A percentile compares a stretch with the other conserved stretches of the same genome.
Evolutionary conservation across 192 early-diverging fungal genomes (phyloP).

Genomic region (Backusella psychrophila): DNA sequence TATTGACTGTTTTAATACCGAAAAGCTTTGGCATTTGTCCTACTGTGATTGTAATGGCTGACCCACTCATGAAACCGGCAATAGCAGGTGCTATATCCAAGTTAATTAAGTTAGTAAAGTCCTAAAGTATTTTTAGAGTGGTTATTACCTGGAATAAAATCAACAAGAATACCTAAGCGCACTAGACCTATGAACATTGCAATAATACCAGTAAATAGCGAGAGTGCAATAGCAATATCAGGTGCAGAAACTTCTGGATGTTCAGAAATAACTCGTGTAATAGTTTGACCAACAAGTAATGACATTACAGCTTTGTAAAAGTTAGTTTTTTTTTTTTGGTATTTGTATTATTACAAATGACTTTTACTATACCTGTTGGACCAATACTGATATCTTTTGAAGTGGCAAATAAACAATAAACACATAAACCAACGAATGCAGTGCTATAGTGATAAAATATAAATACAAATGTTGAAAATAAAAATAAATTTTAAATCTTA

Average conservation of each 20-base stretch:
- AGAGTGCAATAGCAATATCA: slow-evolving; percentile 61
- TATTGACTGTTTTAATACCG: slow-evolving; percentile 76
- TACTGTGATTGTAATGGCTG: slow-evolving; percentile 75
- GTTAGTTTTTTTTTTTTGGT: neutral
- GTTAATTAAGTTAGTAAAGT: neutral
- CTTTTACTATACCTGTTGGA: slow-evolving; percentile 28
- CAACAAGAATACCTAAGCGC: slow-evolving; percentile 84
- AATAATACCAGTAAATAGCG: slow-evolving; percentile 77
- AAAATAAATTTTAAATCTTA: slow-evolving; percentile 17
- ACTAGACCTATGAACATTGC: slow-evolving; percentile 74
- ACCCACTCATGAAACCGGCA: slow-evolving; percentile 87
- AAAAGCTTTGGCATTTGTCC: slow-evolving; percentile 72
- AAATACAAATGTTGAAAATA: neutral
- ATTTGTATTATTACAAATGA: neutral
- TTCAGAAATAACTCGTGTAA: slow-evolving; percentile 35
- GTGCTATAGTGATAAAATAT: slow-evolving; percentile 27
- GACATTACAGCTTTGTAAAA: slow-evolving; percentile 66
- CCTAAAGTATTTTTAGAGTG: neutral
- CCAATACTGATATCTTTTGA: slow-evolving; percentile 80
- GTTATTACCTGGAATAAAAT: slow-evolving; percentile 77
- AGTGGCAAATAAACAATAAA: slow-evolving; percentile 71
- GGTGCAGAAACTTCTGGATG: slow-evolving; percentile 31
- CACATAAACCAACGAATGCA: slow-evolving; percentile 58
- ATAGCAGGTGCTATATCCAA: slow-evolving; percentile 63
- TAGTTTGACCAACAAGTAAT: slow-evolving; percentile 69